Conservation (phyloP, 2,329 filamentous ascomycete genomes). For the Volutella citrinella region DNA sequence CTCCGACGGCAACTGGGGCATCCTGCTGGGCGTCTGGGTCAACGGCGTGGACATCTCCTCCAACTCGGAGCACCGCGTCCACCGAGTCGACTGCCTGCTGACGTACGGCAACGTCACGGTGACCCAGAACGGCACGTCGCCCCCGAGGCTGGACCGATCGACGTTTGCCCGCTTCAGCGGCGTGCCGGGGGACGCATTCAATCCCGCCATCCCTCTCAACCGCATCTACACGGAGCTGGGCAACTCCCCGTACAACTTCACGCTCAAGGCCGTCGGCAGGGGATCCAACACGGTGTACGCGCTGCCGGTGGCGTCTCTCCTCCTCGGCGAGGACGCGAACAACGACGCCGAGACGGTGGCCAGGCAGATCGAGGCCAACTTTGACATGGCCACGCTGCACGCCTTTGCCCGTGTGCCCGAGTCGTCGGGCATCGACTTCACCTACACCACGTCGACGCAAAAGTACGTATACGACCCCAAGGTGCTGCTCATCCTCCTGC, state of each 20-base stretch:
- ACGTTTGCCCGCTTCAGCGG: constrained; percentile 1
- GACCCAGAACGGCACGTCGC: constrained; percentile 7
- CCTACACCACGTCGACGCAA: neutral
- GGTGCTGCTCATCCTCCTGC: constrained; percentile 10
- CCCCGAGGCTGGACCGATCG: constrained; percentile 4
- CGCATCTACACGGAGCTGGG: constrained; percentile 7
- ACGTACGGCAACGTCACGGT: constrained; percentile 12
- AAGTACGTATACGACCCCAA: constrained; percentile 9
- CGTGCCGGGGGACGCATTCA: too few species aligned
- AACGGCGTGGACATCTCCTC: constrained; percentile 3
- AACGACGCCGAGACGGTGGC: constrained; percentile 9
- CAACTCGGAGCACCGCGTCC: constrained; percentile 2
- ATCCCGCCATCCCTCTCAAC: too few species aligned
- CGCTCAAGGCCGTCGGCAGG: neutral
- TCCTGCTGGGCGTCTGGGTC: constrained; percentile 11
- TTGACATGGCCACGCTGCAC: constrained; percentile 14
- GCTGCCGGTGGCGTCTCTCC: constrained; percentile 1
- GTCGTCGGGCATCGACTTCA: constrained; percentile 6
- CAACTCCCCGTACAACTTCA: constrained; percentile 9
- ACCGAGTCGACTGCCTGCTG: constrained; percentile 8
- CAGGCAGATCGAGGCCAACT: constrained; percentile 10
- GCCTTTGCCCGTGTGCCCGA: constrained; percentile 10
- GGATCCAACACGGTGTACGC: constrained; percentile 7
- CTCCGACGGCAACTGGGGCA: constrained; percentile 4
- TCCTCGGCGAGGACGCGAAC: constrained; percentile 8